Evolutionary conservation across 129 eudicot species (phyloP).

Genomic region (Flaveria linearis): DNA sequence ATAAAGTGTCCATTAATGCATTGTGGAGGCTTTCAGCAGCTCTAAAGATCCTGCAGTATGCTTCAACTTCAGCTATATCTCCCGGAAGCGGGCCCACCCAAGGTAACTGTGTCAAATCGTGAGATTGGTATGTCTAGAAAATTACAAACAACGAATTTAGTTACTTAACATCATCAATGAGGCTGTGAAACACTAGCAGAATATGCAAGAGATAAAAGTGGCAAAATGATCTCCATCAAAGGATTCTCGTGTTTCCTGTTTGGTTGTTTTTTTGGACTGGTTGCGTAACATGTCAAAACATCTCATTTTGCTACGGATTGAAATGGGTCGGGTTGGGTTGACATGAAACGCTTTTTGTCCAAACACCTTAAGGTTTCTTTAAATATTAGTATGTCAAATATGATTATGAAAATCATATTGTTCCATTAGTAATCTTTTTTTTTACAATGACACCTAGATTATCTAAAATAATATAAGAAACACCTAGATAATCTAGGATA

Average conservation of each 20-base stretch:
- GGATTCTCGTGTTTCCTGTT: neutral
- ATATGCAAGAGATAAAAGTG: neutral
- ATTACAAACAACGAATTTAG: conserved; percentile 22
- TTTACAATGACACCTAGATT: no score
- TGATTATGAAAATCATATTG: neutral
- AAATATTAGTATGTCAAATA: neutral
- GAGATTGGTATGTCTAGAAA: conserved; percentile 52
- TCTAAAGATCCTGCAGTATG: conserved; percentile 93
- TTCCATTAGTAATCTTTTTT: neutral
- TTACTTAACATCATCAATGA: conserved; percentile 15
- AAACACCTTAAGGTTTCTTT: neutral
- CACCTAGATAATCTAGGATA: no score
- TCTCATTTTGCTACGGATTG: neutral
- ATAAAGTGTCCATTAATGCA: conserved; percentile 82
- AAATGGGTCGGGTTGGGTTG: neutral
- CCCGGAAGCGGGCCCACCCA: conserved; percentile 98
- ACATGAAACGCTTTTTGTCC: neutral
- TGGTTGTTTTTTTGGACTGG: neutral
- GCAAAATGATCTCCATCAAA: neutral
- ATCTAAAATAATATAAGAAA: no score
- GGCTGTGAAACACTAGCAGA: neutral
- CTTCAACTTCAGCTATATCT: conserved; percentile 96
- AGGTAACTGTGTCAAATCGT: conserved; percentile 64
- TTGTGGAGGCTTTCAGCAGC: conserved; percentile 85
- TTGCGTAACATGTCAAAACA: neutral